Conservation (phyloP, 148 eudicot genomes). For the Heliamphora exappendiculata region DNA sequence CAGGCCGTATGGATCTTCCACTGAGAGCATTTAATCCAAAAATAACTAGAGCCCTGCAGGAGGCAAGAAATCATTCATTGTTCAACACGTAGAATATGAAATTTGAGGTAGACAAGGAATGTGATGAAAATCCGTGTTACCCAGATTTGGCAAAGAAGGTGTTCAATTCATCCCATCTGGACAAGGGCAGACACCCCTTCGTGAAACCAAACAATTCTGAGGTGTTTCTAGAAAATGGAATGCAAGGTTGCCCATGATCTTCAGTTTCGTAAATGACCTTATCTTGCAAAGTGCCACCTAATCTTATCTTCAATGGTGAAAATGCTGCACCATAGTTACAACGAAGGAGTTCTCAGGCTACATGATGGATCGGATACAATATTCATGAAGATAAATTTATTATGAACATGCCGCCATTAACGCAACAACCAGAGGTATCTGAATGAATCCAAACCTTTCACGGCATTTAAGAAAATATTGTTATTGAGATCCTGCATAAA, state of each 20-base stretch:
- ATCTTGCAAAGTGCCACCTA: constrained; percentile 89
- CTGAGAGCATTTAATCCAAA: constrained; percentile 84
- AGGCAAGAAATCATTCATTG: not conserved
- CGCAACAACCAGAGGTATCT: not conserved
- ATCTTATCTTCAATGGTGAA: constrained; percentile 81
- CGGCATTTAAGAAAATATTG: constrained; percentile 39
- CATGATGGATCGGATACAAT: not conserved
- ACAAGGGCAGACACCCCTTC: constrained; percentile 64
- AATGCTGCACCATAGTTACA: constrained; percentile 50
- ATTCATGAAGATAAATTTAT: not conserved
- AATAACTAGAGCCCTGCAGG: constrained; percentile 59
- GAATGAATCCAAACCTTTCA: constrained; percentile 34
- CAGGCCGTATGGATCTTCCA: constrained; percentile 45
- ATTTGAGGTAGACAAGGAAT: not conserved
- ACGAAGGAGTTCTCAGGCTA: not conserved
- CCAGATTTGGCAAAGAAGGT: constrained; percentile 59
- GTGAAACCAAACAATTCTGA: constrained; percentile 63
- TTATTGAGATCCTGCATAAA: constrained; percentile 49
- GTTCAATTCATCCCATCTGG: constrained; percentile 83
- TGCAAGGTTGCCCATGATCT: constrained; percentile 43
- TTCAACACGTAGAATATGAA: not conserved
- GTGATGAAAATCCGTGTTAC: constrained; percentile 22
- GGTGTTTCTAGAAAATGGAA: constrained; percentile 33
- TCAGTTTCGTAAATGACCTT: constrained; percentile 58
- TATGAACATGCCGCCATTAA: not conserved